Percentiles rank a stretch among this genome's conserved stretches.
These are phyloP conservation scores for Wickerhamiella infanticola DNA, from an alignment of 1,139 yeast genomes.

Conservation along the genomic window DNA sequence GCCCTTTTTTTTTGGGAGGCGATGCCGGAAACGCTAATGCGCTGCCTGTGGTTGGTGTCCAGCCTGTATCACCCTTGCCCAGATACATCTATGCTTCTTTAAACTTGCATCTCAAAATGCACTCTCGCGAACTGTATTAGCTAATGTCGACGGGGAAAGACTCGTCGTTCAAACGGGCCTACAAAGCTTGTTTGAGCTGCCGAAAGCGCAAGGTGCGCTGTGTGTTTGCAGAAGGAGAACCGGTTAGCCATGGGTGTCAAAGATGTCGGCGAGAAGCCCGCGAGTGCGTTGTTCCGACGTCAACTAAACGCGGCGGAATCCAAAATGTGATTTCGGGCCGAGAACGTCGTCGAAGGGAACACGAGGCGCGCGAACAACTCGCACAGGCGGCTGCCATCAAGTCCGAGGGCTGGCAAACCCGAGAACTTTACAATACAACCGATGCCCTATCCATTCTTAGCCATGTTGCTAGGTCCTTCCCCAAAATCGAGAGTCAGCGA, in stretches of 20 bases:
- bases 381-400: background rate
- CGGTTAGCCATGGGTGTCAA: conserved; percentile 70
- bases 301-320: conserved; percentile 43
- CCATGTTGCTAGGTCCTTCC: conserved; percentile 31
- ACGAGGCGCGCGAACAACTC: background rate
- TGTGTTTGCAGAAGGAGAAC: conserved; percentile 65
- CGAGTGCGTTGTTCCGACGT: conserved; percentile 59
- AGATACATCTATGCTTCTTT: conserved; percentile 16
- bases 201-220: conserved; percentile 71
- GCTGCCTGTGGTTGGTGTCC: too few species aligned
- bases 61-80: too few species aligned
- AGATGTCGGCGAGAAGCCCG: conserved; percentile 68
- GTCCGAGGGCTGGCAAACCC: conserved; percentile 5
- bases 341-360: conserved; percentile 11
- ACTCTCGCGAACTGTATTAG: background rate
- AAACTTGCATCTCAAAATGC: background rate
- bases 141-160: background rate
- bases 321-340: conserved; percentile 32
- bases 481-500: conserved; percentile 12
- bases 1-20: too few species aligned
- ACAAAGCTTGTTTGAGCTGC: conserved; percentile 74
- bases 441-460: conserved; percentile 43
- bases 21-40: too few species aligned
- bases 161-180: conserved; percentile 33
- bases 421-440: conserved; percentile 34